Evolutionary conservation across 352 stramenopile species (phyloP), one percentile per base, ranked within the genome.

Genomic region (Phytopythium vexans): DNA sequence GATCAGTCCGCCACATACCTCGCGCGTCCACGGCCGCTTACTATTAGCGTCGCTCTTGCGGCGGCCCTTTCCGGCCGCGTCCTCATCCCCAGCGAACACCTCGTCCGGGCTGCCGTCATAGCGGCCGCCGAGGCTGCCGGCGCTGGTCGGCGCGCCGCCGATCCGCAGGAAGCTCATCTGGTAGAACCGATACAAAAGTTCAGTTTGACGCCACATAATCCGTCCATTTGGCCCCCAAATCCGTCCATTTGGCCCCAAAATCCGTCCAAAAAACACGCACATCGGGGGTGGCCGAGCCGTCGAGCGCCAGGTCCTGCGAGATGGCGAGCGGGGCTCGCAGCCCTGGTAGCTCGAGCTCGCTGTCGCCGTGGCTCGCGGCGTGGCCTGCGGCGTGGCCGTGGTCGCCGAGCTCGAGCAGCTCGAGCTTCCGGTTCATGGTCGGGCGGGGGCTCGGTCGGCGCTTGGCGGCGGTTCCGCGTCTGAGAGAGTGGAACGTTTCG

Each of bases 1-100:
- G 14, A 9, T 38, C 6, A 12, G n/a, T 27, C 8, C 34, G 4
- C 6, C 11, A 10, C 43, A 2, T 48, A 74, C 65, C 64, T 95
- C 85, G 14, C 82, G 68, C 5, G 85, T 92, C 85, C 85, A 95
- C 2, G 82, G 81, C 1, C 83, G 82, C 44, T 95, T 95, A 64
- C 85, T 92, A 64, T 90, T 95, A 5, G 82, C 82, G 51, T 95
- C 83, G 2, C 48, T 73, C 57, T 89, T 89, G 34, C 72, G 70
- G 5, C 77, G 62, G 4, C 62, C 50, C 61, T 52, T 78, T 72
- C 1, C 50, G 40, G 61, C 55, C 41, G 56, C 81, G 1, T 90
- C 79, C 8, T 92, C 78, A 9, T 92, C 79, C 48, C 92, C 78
- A 8, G 72, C 80, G 37, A 85, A 84, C 1, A 80, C 71, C 16